Evolutionary conservation across 805 yeast species (phyloP), one percentile per base, ranked within the genome.

Genomic region (Yamadazyma olivae): DNA sequence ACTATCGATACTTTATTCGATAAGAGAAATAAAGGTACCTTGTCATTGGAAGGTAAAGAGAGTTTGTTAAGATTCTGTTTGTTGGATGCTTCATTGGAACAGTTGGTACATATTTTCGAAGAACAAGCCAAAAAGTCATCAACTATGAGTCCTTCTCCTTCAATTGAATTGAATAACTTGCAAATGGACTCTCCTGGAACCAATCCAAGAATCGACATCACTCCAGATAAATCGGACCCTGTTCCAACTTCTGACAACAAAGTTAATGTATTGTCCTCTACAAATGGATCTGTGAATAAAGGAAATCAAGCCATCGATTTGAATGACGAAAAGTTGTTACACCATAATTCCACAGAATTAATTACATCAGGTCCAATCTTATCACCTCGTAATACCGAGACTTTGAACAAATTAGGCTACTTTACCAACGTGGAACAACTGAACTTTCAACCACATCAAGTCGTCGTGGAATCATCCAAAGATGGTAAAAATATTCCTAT

Each of bases 401-500:
- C 47, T 12, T 39, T 44, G 41, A 40, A 36, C 18, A 39, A 43
- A 8, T 44, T 36, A 23, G 50, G 55, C 5, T 52, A 55, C 39
- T 57, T 58, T 33, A 44, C 45, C 21, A 22, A 40, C 6, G 9
- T 20, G 8, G 60, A 56, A 9, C 59, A 48, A 26, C 37, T 43
- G 17, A 51, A 56, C 3, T 64, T 67, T 32, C 65, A 67, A 35
- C 90, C 90, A 4, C 91, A 83, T 59, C 75, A 76, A 50, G 86
- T 83, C 57, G 90, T 83, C 3, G 68, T 77, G 12, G 90, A 83
- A 40, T 71, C 81, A 1, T 70, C 74, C 28, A 69, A 73, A 8
- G 75, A 73, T 29, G 80, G 79, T 19, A 57, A 56, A 28, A 63
- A 60, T 35, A 66, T 71, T 6, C 77, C 85, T 1, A 70, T 83